phyloP scores from a whole-genome alignment of 805 yeast genomes.

The Nakazawaea sp. region DNA sequence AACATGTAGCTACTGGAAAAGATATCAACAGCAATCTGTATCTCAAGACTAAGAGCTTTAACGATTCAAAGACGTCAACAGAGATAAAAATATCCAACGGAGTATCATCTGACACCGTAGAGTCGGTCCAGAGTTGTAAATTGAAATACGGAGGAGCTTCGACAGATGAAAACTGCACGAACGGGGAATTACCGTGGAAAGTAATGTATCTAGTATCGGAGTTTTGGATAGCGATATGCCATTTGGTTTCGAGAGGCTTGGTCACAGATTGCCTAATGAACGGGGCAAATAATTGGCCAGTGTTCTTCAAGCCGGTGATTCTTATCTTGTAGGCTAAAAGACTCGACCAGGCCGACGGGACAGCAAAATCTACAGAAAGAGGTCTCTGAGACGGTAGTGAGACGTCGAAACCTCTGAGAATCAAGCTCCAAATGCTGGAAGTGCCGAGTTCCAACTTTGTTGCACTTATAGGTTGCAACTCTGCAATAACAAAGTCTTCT shows the following conservation, averaged over 20 bases:
- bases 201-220: conserved; percentile 31
- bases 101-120: conserved; percentile 22
- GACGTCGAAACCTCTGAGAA: conserved; percentile 31
- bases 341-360: conserved; percentile 57
- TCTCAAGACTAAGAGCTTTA: conserved; percentile 65
- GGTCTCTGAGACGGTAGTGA: conserved; percentile 37
- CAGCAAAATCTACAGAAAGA: conserved; percentile 37
- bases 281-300: conserved; percentile 43
- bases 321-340: conserved; percentile 43
- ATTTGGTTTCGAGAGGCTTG: conserved; percentile 70
- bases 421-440: conserved; percentile 27
- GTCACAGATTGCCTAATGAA: conserved; percentile 60
- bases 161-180: conserved; percentile 40
- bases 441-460: conserved; percentile 22
- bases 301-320: conserved; percentile 15
- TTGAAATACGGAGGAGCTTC: conserved; percentile 22
- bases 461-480: conserved; percentile 21
- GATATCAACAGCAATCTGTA: conserved; percentile 72
- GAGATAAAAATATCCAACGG: conserved; percentile 33
- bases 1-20: conserved; percentile 56
- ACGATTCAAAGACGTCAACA: conserved; percentile 51
- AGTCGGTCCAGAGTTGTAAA: conserved; percentile 42
- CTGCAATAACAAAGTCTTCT: conserved; percentile 31
- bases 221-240: conserved; percentile 52
- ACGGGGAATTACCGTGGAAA: conserved; percentile 66